Evolutionary conservation across 164 flowering plant genomes (phyloP), one percentile per base, ranked within the genome.

Genomic region (Berberis thunbergii): DNA sequence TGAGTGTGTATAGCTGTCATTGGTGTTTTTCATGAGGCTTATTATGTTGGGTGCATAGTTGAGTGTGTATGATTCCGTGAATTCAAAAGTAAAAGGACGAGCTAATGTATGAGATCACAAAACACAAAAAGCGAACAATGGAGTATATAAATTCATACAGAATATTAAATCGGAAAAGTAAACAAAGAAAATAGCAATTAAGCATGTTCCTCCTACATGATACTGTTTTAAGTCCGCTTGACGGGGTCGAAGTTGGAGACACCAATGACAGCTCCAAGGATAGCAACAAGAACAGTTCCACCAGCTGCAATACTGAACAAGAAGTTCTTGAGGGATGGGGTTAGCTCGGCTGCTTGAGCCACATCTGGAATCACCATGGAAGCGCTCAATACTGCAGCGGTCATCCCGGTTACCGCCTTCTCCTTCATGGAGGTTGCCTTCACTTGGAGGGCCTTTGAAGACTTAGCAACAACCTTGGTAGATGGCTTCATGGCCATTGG

Each of bases 211-310:
- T 52, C 54, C 54, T 7, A 52, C 4, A 52, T 52, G 3, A 50
- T 10, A 8, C 54, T 6, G 0, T 49, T 0, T 83, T 73, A 89
- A 70, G 59, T 69, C 55, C 91, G 57, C 80, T 87, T 89, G 64
- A 89, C 91, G n/a, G 97, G 94, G 68, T 89, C 94, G 68, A 89
- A 89, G 78, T 87, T 89, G 70, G 91, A 53, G 44, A 89, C 91
- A 41, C 83, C 94, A 13, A 89, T 61, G 2, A 89, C 83, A n/a
- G 87, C 91, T 4, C 91, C 91, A 4, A 86, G 49, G 38, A 87
- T 46, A 4, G 53, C 91, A 12, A 26, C 72, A 3, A 84, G 73
- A 58, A 85, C 94, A 40, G 83, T 84, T 2, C 97, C 94, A 2
- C 91, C 97, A 2, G 94, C 84, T 0, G 44, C 81, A 64, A 89